A percentile compares a stretch with the other conserved stretches of the same genome.
These are phyloP conservation scores for Saprolegnia parasitica DNA, from an alignment of 352 stramenopile genomes.

Conservation along the genomic window DNA sequence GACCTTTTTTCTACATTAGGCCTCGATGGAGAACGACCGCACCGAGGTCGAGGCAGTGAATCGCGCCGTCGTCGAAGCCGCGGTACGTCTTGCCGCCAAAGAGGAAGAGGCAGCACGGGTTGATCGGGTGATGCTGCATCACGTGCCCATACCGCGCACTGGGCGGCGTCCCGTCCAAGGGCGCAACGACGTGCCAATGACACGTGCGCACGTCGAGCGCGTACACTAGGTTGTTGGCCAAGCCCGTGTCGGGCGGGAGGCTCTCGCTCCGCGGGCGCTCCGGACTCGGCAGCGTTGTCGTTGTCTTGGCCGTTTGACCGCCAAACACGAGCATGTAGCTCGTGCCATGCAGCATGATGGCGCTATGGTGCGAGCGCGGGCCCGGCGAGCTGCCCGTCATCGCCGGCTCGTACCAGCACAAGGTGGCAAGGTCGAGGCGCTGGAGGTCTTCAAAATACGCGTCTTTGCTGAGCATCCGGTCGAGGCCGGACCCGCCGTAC, in stretches of 20 bases:
- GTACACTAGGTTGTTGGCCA: constrained; percentile 11
- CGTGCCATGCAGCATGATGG: neutral
- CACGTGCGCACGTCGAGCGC: neutral
- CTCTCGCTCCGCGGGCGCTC: neutral
- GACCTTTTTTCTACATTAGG: no score
- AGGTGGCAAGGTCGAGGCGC: constrained; percentile 11
- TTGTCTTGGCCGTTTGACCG: constrained; percentile 10
- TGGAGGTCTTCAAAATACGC: constrained; percentile 24
- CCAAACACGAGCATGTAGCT: constrained; percentile 18
- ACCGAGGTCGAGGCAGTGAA: constrained; percentile 16
- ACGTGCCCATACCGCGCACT: constrained; percentile 14
- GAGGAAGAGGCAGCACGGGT: constrained; percentile 2
- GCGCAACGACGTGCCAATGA: neutral
- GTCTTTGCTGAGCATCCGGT: constrained; percentile 19
- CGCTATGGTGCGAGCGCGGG: constrained; percentile 11
- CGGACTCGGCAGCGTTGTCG: neutral
- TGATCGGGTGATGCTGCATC: neutral
- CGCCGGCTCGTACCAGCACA: constrained; percentile 24
- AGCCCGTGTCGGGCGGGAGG: constrained; percentile 11
- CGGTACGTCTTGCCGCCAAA: constrained; percentile 12
- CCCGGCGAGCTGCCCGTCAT: constrained; percentile 13
- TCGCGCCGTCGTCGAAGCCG: neutral
- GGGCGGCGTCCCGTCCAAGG: constrained; percentile 1
- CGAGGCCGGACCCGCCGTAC: constrained; percentile 5
- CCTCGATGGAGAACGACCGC: neutral